Base-by-base conservation (phyloP, 345 rosid genomes). In the Eucalyptus caleyi region DNA sequence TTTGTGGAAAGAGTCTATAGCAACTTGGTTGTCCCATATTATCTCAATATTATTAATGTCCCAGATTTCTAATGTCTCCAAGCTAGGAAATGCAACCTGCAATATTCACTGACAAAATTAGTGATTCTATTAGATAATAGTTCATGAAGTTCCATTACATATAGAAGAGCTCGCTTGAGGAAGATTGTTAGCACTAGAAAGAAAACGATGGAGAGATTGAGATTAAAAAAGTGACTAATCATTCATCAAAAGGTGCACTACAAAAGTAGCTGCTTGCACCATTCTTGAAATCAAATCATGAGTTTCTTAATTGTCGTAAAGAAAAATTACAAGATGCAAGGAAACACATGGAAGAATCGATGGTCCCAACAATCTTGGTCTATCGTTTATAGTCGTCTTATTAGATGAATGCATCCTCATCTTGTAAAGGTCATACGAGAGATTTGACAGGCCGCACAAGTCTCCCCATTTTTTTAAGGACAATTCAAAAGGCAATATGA, bases 51-150 rank as follows among this genome's bases (percentile, higher is more conserved):
- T 12, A 49, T 49, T 16, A 16, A 49, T 12, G 50, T 1, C 5
- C 0, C 0, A 1, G 2, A 49, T 49, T 0, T 0, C 0, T 49
- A 49, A 49, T 49, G 50, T 49, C 50, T 49, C 16, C 50, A 49
- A 49, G 50, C 16, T 4, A 49, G 50, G 6, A 49, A 49, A 49
- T 13, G 50, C 6, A 49, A 49, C 50, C 16, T 49, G 6, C 16
- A 1, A 1, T 49, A 49, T 49, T 49, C 6, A 0, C 50, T 13
- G 2, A 2, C 0, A 2, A 49, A 13, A 49, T 49, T 13, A 49
- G 50, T 12, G 50, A 49, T 49, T 49, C 1, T 13, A 1, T 4
- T 49, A 49, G 15, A 4, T 49, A 49, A 49, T 12, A 49, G 50
- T 49, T 49, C 6, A 49, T 49, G 2, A 49, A 49, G 6, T 49